Evolutionary conservation across 345 rosid genomes (phyloP), one percentile per base, ranked within the genome.

Genomic region (Euclidium syriacum): DNA sequence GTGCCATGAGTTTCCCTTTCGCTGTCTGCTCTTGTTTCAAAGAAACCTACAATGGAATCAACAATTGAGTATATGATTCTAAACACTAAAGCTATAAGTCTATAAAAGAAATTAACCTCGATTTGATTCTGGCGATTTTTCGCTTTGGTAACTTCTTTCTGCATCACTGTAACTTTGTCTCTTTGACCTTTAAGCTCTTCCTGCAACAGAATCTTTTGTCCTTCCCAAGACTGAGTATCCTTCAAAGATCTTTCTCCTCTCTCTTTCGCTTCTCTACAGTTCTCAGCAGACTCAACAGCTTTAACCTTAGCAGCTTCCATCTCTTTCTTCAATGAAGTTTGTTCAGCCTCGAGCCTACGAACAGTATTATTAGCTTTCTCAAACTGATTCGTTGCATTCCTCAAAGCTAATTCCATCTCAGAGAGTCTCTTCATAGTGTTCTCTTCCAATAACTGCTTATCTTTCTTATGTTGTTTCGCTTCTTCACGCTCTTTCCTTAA

Each of bases 401-500:
- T 66, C 70, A 94, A 62, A 18, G 90, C 91, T 38, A 78, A 78
- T 57, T 94, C 96, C 99, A 83, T 85, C 77, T 90, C 96, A 10
- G 79, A 58, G 9, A 90, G 91, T 75, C 87, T 90, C 76, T 90
- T 94, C 88, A 72, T 78, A 11, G 90, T 85, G 74, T 70, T 94
- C 64, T 90, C 95, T 78, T 87, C 97, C 76, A 84, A 54, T 70
- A 73, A 64, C 53, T 78, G 82, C 70, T 84, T 94, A 68, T 90
- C 96, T 58, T 81, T 87, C 73, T 83, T 84, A n/a, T 79, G 83
- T 52, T 83, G 70, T 67, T 85, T 82, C 54, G 80, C 95, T 77
- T 85, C 88, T 68, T 85, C 87, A 68, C 83, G 83, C 76, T 87
- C 99, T 77, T 81, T 88, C 82, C 86, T 84, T 51, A 94, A 74